Evolutionary conservation across 192 early-diverging fungal genomes (phyloP), one percentile per base, ranked within the genome.

Genomic region (Borealophlyctis nickersoniae): DNA sequence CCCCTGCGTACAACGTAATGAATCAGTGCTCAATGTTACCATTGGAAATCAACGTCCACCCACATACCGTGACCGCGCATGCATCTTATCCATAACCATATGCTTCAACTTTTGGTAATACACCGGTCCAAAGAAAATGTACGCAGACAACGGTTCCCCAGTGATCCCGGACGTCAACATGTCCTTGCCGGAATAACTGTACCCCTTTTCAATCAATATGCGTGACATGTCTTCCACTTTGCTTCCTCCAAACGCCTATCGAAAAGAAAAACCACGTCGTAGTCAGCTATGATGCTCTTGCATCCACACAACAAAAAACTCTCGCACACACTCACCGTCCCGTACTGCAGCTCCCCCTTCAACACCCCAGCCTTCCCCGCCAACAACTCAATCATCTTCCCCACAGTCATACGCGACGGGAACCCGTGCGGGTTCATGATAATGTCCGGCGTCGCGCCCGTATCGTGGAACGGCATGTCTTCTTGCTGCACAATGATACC

Each of bases 351-450:
- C 69, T 92, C 76, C 32, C 96, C 94, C 64, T 88, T 87, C 45
- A 98, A 62, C 2, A 96, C 90, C 48, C 96, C 94, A 0, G 94
- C 94, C 73, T 98, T 98, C 58, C 94, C 95, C 1, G 93, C 89
- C 39, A 98, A 77, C 71, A 96, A 77, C 78, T 98, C 96, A 73
- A 98, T 96, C 91, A 98, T 95, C 75, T 98, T 96, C 49, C 96
- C 96, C 2, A 98, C 93, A 28, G 96, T 98, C 96, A 98, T 98
- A 76, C 96, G 92, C 29, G 89, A 91, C 32, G 96, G 96, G 83
- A 98, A 96, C 64, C 94, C 94, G 72, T 98, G 96, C 11, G 96
- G 96, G 81, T 98, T 98, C 93, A 98, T 98, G 79, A 98, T 93
- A 57, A 98, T 91, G 65, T 98, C 96, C 9, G 96, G 96, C 39